Evolutionary conservation across 352 stramenopile species (phyloP).

Genomic region (Phytopythium kandeliae): DNA sequence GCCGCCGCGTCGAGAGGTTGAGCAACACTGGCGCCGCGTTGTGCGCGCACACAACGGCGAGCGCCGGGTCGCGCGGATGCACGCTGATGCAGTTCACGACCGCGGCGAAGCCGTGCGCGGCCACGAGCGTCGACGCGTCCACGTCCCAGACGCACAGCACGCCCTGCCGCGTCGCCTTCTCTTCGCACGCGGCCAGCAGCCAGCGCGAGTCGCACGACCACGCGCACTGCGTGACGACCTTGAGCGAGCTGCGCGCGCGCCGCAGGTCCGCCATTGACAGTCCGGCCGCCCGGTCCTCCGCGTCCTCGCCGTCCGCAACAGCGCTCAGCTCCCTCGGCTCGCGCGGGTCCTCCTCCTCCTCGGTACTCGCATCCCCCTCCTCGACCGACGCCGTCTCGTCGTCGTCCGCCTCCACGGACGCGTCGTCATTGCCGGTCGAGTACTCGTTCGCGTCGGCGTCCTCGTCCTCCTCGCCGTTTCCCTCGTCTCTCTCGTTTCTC

Average conservation of each 20-base stretch:
- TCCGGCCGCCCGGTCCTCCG: slow-evolving; percentile 11
- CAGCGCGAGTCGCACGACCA: slow-evolving; percentile 63
- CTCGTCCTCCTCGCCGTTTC: slow-evolving; percentile 21
- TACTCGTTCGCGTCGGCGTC: slow-evolving; percentile 22
- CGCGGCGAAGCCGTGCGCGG: slow-evolving; percentile 51
- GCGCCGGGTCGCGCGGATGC: slow-evolving; percentile 43
- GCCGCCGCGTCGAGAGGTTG: slow-evolving; percentile 33
- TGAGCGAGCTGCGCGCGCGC: slow-evolving; percentile 44
- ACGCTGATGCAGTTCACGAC: slow-evolving; percentile 48
- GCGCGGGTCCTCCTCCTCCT: slow-evolving; percentile 19
- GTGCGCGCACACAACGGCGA: slow-evolving; percentile 55
- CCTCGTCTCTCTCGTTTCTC: slow-evolving; percentile 12
- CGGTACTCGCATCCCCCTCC: slow-evolving; percentile 19
- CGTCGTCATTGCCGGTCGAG: slow-evolving; percentile 25
- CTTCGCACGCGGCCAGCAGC: slow-evolving; percentile 63
- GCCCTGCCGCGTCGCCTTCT: slow-evolving; percentile 49
- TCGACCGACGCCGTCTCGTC: slow-evolving; percentile 27
- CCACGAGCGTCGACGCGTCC: slow-evolving; percentile 42
- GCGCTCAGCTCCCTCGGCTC: not conserved
- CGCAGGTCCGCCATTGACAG: slow-evolving; percentile 46
- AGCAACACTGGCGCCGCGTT: slow-evolving; percentile 50
- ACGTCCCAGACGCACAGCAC: slow-evolving; percentile 69
- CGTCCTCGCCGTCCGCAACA: slow-evolving; percentile 15
- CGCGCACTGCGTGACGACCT: slow-evolving; percentile 53
- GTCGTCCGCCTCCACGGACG: slow-evolving; percentile 32